Evolutionary conservation across 306 rosid species (phyloP), one percentile per base, ranked within the genome.

Genomic region (Sindora glabra): DNA sequence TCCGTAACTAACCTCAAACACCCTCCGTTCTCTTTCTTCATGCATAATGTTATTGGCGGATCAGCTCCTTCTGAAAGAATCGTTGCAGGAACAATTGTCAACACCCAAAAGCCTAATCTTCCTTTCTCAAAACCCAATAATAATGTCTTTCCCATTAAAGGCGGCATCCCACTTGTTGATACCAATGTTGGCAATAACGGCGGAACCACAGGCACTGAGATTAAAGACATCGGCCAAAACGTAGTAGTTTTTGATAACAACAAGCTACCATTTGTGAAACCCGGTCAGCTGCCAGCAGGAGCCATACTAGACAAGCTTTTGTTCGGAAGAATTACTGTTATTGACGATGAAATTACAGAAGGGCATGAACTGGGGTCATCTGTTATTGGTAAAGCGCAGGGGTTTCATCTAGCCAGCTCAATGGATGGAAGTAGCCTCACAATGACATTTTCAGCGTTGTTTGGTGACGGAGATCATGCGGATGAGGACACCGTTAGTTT

Each of bases 111-210:
- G 48, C 23, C 5, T 14, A 68, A 68, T 17, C 38, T 73, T 21
- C 83, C 80, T 60, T 78, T 78, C 77, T 59, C 79, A 55, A 78
- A 74, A 74, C 80, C 83, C 62, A 65, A 48, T 0, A 73, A 73
- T 15, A 64, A 48, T 49, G 12, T 64, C 61, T 51, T 73, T 15
- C 79, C 82, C 12, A 13, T 37, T 8, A 69, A 73, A 38, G 56
- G 63, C 29, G 49, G 50, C 55, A 64, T 48, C 2, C 79, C 76
- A 25, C 44, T 69, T 27, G 26, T 60, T 61, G 74, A 68, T 3
- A 29, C 56, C 51, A 66, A 19, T 46, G 50, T 10, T 14, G 21
- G 1, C 3, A 39, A 4, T 19, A 45, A 47, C n/a, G 60, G 40
- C 25, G 30, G 51, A 14, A 25, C 42, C 39, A 8, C 42, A 51